phyloP scores from a whole-genome alignment of 768 basidiomycete genomes.

The Chalciporus sphaerocephalus region DNA sequence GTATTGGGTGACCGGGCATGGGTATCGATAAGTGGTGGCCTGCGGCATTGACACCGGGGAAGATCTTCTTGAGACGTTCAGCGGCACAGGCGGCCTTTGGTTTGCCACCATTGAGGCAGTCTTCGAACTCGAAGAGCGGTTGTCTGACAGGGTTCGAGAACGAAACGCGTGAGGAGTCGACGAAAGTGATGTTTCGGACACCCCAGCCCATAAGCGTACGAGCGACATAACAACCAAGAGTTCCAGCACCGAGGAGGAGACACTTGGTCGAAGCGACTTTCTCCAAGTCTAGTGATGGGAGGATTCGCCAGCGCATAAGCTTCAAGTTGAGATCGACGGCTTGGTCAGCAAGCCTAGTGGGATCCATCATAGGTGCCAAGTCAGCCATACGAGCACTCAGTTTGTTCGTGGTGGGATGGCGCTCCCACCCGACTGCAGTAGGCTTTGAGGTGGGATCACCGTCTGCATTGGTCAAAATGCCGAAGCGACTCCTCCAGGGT shows the following conservation, averaged over 20 bases:
- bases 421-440: constrained; percentile 91
- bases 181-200: constrained; percentile 85
- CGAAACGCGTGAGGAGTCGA: constrained; percentile 87
- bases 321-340: constrained; percentile 98
- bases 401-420: constrained; percentile 75
- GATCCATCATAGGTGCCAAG: constrained; percentile 96
- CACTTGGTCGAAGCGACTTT: constrained; percentile 77
- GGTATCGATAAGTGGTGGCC: constrained; percentile 81
- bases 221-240: constrained; percentile 94
- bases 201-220: constrained; percentile 96
- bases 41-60: constrained; percentile 83
- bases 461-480: constrained; percentile 36
- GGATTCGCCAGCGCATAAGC: constrained; percentile 95
- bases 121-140: constrained; percentile 92
- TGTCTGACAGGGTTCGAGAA: constrained; percentile 98
- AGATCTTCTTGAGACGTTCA: constrained; percentile 77
- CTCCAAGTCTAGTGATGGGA: constrained; percentile 85
- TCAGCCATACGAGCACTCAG: constrained; percentile 85
- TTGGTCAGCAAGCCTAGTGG: constrained; percentile 84
- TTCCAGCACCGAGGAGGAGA: constrained; percentile 90
- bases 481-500: constrained; percentile 63
- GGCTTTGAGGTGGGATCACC: constrained; percentile 36
- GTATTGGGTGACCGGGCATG: constrained; percentile 96
- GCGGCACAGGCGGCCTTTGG: constrained; percentile 93
- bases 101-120: constrained; percentile 88